Percentiles rank a stretch among this genome's conserved stretches.
Evolutionary conservation across 2,329 filamentous ascomycete genomes (phyloP).

Genomic region (Clonostachys solani): DNA sequence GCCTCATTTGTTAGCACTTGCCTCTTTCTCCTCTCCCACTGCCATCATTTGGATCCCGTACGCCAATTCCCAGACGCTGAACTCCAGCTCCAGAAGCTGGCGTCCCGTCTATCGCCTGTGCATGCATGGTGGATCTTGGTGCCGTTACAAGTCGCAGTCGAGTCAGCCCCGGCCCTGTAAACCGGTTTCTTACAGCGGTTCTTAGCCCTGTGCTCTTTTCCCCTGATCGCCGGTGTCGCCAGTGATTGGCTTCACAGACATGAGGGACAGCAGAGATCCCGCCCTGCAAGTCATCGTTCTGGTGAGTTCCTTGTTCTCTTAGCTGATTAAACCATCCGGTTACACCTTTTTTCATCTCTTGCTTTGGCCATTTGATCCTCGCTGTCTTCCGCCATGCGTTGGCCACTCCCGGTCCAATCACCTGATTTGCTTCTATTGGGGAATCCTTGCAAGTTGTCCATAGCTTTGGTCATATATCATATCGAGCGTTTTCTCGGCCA

Average conservation of each 20-base stretch:
- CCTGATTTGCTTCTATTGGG: neutral
- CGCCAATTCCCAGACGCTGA: too few species aligned
- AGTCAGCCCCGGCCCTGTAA: too few species aligned
- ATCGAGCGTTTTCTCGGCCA: neutral
- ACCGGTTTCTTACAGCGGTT: too few species aligned
- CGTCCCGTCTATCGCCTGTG: too few species aligned
- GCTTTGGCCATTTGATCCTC: neutral
- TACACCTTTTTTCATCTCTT: neutral
- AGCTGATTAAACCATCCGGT: too few species aligned
- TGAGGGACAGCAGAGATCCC: conserved; percentile 27
- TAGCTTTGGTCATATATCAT: neutral
- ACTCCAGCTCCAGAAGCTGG: too few species aligned
- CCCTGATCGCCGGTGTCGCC: neutral
- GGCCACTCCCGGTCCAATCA: neutral
- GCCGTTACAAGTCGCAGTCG: too few species aligned
- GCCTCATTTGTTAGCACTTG: too few species aligned
- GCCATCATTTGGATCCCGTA: too few species aligned
- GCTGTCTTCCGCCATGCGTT: neutral
- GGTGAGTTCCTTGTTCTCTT: conserved; percentile 43
- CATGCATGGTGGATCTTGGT: too few species aligned
- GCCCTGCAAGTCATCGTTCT: conserved; percentile 71
- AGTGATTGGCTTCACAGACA: conserved; percentile 6
- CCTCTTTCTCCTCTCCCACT: too few species aligned
- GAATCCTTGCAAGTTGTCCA: too few species aligned
- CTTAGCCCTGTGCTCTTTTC: neutral